Base-by-base conservation (phyloP, 2,329 filamentous ascomycete species). In the Colletotrichum eleusines region DNA sequence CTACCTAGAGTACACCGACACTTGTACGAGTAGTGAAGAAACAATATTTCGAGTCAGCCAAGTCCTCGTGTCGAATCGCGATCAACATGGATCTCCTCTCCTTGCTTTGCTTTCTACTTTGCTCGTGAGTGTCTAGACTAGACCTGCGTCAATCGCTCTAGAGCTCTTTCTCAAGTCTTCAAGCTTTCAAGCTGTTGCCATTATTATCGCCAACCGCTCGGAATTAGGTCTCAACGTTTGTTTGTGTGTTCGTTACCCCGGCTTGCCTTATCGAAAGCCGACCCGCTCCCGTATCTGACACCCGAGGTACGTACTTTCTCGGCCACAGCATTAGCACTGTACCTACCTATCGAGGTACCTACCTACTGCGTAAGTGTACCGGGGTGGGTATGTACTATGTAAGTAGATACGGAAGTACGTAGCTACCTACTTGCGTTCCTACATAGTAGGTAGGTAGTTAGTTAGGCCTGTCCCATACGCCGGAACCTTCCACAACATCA, bases 1-100 rank as follows among this genome's bases (percentile, higher is more conserved):
- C 53, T 48, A n/a, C n/a, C n/a, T n/a, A n/a, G n/a, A n/a, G n/a
- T n/a, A 59, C 69, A 63, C 69, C 58, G 65, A 71, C 64, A 59
- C 59, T 71, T 59, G 66, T 58, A 63, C 26, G 58, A 63, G 64
- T 46, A 63, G 64, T 46, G 59, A 35, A 51, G 28, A 62, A 23
- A 40, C 5, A 31, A 28, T 23, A 68, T 38, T 58, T 31, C 53
- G 69, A 71, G 65, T 71, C 64, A 69, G 64, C 59, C 53, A 59
- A 31, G 59, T 42, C 51, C 61, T 28, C n/a, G 40, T 23, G 53
- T 35, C 57, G 57, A 58, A 67, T 51, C 58, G n/a, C 35, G 8
- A 38, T 46, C 28, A n/a, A 28, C 20, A 59, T 38, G n/a, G 42
- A 59, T 20, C 16, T 4, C 40, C 38, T 44, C 23, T 51, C n/a